phyloP scores from a whole-genome alignment of 148 eudicot genomes.

The Rhododendron ferrugineum region DNA sequence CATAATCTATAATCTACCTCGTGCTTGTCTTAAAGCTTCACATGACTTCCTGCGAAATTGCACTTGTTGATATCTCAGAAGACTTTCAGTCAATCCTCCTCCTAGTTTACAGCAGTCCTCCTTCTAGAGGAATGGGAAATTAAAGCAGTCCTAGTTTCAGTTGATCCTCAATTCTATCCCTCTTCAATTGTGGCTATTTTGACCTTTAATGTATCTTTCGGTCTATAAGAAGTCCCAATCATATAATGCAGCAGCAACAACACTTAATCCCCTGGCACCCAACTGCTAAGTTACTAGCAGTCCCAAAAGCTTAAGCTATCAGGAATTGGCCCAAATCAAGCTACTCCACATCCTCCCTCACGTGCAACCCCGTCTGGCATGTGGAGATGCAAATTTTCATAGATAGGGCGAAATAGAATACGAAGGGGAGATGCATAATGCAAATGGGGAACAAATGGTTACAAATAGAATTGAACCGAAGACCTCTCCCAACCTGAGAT shows the following conservation, averaged over 20 bases:
- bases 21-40: background rate
- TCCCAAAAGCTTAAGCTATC: background rate
- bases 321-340: background rate
- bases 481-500: background rate
- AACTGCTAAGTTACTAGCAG: background rate
- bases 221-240: background rate
- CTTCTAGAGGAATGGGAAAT: background rate
- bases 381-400: background rate
- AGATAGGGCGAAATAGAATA: background rate
- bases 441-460: too few relatives aligned
- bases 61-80: background rate
- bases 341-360: background rate
- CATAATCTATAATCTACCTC: background rate
- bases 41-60: background rate
- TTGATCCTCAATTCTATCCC: background rate
- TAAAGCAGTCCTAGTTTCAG: background rate
- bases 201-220: background rate
- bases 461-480: too few relatives aligned
- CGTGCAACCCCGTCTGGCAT: background rate
- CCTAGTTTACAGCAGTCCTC: background rate
- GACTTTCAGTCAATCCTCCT: background rate
- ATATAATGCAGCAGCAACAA: background rate
- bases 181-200: background rate
- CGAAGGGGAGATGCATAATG: background rate
- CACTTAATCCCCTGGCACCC: background rate